Base-by-base conservation (phyloP, 2,329 filamentous ascomycete genomes). In the Diaporthe humulicola region DNA sequence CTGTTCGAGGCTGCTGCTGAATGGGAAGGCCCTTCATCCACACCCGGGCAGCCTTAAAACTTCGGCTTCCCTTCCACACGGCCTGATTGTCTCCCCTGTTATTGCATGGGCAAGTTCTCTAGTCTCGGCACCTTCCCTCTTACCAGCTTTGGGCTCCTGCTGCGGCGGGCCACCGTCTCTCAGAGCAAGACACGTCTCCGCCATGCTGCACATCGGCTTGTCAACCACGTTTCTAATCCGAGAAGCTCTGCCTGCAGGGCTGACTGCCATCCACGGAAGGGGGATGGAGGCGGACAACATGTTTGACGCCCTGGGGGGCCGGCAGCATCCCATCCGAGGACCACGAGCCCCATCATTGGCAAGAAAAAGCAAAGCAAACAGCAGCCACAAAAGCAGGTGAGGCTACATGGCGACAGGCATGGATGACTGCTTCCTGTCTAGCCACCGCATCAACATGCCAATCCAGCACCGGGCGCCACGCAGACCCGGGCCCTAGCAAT, bases 181-280 rank as follows among this genome's bases (percentile, higher is more conserved):
- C 48, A 73, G 52, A 58, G n/a, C 60, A 69, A 50, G 36, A 72
- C 74, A 74, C 56, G 58, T 69, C 72, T 74, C 54, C 15, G 60
- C 70, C 74, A 52, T 66, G 67, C 45, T 28, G 70, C 73, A 64
- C 28, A 58, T 17, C 50, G 30, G 50, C 57, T 66, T 48, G 72
- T 76, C 67, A 72, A 72, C 56, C 73, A 70, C 60, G 69, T 69
- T 72, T 74, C 57, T 38, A 33, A 70, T 25, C 38, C 15, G 25
- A 50, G 52, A 56, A 48, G 38, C 52, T 19, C 38, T 57, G 52
- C 56, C 52, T 58, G 56, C 61, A 57, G 22, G 70, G 70, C 70
- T 71, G 50, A 50, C 54, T 61, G 56, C 33, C 71, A 52, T 67
- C 64, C 71, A 73, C 67, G 33, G 64, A 36, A 36, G 38, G 30